A percentile compares a stretch with the other conserved stretches of the same genome.
Conservation (phyloP, 179 eudicot species). For the Drosera spatulata region DNA sequence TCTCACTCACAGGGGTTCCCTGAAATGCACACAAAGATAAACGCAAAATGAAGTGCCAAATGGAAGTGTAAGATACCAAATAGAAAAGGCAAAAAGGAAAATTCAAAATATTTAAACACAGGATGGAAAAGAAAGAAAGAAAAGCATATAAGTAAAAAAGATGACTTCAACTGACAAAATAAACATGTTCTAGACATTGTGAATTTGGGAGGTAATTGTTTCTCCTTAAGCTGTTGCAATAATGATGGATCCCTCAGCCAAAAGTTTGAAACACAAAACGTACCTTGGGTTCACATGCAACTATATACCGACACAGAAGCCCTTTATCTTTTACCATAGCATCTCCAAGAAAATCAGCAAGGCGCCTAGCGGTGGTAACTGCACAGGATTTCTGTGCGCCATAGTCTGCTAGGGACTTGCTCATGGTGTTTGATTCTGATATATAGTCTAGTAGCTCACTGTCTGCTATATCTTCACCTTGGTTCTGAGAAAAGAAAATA, state of each 20-base stretch:
- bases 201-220: too few species aligned
- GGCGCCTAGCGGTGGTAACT: conserved; percentile 93
- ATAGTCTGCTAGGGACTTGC: conserved; percentile 94
- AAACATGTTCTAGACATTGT: too few species aligned
- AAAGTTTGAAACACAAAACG: conserved; percentile 1
- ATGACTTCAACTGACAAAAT: too few species aligned
- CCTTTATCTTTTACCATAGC: conserved; percentile 99
- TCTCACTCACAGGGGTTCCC: conserved; percentile 96
- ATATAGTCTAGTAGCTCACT: conserved; percentile 93
- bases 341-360: conserved; percentile 97
- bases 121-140: too few species aligned
- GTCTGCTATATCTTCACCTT: conserved; percentile 87
- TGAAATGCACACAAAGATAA: conserved; percentile 18
- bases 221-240: not conserved
- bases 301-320: conserved; percentile 82
- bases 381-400: conserved; percentile 99
- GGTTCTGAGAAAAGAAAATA: conserved; percentile 47
- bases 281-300: conserved; percentile 99
- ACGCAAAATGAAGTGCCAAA: not conserved
- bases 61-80: not conserved
- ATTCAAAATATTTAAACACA: not conserved
- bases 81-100: not conserved
- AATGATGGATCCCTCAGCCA: not conserved
- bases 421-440: conserved; percentile 99
- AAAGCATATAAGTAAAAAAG: too few species aligned